These are phyloP conservation scores for Opeltia flavorubescens DNA, from an alignment of 495 filamentous ascomycete genomes.

Conservation along the genomic window DNA sequence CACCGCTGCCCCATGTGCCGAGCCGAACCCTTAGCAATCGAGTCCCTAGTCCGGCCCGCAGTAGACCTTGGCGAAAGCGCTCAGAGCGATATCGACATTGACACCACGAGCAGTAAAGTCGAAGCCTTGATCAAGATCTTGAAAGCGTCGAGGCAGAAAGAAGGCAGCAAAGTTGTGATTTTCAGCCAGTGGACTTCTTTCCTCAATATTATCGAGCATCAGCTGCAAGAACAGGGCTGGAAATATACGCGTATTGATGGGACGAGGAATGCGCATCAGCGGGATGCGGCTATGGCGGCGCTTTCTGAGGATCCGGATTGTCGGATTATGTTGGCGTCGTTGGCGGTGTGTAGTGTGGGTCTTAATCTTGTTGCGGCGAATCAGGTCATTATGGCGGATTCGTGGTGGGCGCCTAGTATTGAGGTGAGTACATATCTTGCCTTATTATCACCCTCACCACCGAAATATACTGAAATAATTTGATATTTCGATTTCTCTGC, in stretches of 20 bases:
- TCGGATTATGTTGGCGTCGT: constrained; percentile 67
- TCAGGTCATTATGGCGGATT: constrained; percentile 72
- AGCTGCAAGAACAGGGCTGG: constrained; percentile 47
- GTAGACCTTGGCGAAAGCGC: constrained; percentile 36
- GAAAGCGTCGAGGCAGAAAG: constrained; percentile 50
- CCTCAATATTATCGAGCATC: constrained; percentile 60
- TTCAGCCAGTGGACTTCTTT: constrained; percentile 94
- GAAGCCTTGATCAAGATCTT: constrained; percentile 70
- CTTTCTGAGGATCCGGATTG: constrained; percentile 56
- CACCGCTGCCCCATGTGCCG: constrained; percentile 85
- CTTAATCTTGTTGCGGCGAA: constrained; percentile 82
- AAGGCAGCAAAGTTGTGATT: constrained; percentile 66
- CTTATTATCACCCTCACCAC: neutral
- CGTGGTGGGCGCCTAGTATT: constrained; percentile 67
- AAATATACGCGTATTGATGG: constrained; percentile 71
- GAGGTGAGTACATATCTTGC: neutral
- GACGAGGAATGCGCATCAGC: constrained; percentile 50
- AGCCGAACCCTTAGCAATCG: constrained; percentile 43
- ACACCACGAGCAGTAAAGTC: constrained; percentile 67
- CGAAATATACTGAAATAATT: too few species aligned
- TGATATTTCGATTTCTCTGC: too few species aligned
- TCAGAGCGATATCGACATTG: constrained; percentile 38
- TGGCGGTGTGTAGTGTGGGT: constrained; percentile 75
- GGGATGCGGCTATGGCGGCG: constrained; percentile 53
- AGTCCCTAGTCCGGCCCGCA: constrained; percentile 52